Evolutionary conservation across 176 grass and related monocot species (phyloP).

Genomic region (Rhipidocladum racemiflorum): DNA sequence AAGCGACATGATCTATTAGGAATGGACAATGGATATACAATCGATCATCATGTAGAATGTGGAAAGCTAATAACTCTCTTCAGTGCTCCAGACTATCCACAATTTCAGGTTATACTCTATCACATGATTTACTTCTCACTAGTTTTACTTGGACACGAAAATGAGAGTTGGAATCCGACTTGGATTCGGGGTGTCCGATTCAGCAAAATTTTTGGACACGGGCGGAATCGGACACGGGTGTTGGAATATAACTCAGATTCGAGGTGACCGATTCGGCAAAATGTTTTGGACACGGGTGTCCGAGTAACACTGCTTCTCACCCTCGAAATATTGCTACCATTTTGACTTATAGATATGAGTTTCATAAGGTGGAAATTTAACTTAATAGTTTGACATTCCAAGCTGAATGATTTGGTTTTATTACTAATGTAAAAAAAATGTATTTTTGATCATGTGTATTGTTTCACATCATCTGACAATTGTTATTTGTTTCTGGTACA

Average conservation of each 20-base stretch:
- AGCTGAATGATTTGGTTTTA: background rate
- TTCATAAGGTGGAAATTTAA: background rate
- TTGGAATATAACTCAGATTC: too few relatives aligned
- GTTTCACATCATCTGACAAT: background rate
- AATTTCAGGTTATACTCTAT: conserved; percentile 72
- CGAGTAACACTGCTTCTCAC: too few relatives aligned
- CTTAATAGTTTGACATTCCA: background rate
- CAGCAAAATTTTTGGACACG: too few relatives aligned
- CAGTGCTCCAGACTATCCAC: conserved; percentile 95
- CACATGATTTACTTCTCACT: background rate
- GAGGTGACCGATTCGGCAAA: too few relatives aligned
- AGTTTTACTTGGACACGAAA: too few relatives aligned
- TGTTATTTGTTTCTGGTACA: conserved; percentile 19
- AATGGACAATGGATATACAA: conserved; percentile 96
- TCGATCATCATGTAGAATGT: conserved; percentile 81
- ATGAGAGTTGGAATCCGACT: too few relatives aligned
- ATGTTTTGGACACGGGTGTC: too few relatives aligned
- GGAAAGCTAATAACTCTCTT: conserved; percentile 93
- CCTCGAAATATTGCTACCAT: background rate
- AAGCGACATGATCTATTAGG: conserved; percentile 72
- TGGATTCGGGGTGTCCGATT: too few relatives aligned
- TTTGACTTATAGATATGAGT: background rate
- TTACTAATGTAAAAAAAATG: background rate
- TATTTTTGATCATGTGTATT: background rate
- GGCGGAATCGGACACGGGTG: too few relatives aligned